Conservation (phyloP, 768 basidiomycete genomes). For the Agrocybe chaxingu region DNA sequence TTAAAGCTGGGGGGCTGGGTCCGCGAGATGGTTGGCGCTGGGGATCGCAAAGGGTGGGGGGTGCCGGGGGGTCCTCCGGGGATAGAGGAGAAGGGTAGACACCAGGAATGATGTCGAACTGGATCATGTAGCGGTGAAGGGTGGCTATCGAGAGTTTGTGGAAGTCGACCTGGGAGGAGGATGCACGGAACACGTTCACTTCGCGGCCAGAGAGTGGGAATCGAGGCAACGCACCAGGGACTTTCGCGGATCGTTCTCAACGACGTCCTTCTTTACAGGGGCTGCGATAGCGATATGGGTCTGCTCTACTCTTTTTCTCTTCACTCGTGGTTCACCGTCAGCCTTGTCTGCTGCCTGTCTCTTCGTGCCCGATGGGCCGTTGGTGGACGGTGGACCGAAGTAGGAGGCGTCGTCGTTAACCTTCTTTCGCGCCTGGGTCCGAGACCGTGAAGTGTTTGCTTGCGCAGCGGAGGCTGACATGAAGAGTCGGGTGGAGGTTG, state of each 20-base stretch:
- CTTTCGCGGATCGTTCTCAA: conserved; percentile 35
- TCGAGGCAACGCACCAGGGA: conserved; percentile 36
- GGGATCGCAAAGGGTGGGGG: conserved; percentile 54
- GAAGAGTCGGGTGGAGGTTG: conserved; percentile 5
- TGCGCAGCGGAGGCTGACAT: conserved; percentile 34
- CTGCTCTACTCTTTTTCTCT: conserved; percentile 67
- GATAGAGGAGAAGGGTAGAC: conserved; percentile 71
- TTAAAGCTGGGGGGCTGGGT: conserved; percentile 49
- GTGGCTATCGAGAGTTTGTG: conserved; percentile 60
- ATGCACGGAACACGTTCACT: neutral
- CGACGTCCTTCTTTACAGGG: conserved; percentile 29
- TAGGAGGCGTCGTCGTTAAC: conserved; percentile 70
- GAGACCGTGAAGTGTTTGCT: conserved; percentile 50
- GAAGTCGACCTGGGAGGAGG: conserved; percentile 65
- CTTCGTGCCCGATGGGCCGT: conserved; percentile 47
- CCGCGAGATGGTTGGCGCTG: conserved; percentile 41
- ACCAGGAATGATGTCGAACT: conserved; percentile 67
- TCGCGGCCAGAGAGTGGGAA: conserved; percentile 1
- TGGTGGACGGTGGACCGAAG: conserved; percentile 49
- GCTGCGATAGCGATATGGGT: conserved; percentile 20
- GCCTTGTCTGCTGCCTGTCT: conserved; percentile 63
- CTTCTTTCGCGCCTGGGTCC: conserved; percentile 61
- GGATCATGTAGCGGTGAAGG: conserved; percentile 69
- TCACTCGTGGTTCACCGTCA: conserved; percentile 72
- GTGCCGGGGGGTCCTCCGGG: conserved; percentile 67